A percentile compares a stretch with the other conserved stretches of the same genome.
Evolutionary conservation across 2,329 filamentous ascomycete genomes (phyloP).

Genomic region (Fusarium fracticaudum): DNA sequence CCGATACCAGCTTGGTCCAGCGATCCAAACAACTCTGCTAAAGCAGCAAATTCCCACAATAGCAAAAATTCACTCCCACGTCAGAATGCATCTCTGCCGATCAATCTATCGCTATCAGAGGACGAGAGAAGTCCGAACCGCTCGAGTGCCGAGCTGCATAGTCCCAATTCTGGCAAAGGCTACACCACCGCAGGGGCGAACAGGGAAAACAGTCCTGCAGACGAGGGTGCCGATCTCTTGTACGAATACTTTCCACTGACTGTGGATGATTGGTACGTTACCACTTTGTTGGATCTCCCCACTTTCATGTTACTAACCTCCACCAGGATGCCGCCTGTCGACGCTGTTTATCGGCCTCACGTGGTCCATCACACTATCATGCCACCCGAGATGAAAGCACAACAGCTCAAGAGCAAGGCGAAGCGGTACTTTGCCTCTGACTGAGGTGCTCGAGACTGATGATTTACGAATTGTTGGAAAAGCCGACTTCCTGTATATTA

Average conservation of each 20-base stretch:
- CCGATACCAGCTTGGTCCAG: conserved; percentile 63
- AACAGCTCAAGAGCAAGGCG: conserved; percentile 70
- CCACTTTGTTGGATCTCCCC: conserved; percentile 3
- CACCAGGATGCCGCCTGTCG: conserved; percentile 81
- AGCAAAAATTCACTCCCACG: conserved; percentile 38
- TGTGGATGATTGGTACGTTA: conserved; percentile 80
- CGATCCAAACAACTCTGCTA: conserved; percentile 45
- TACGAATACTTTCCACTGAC: conserved; percentile 96
- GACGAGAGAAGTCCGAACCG: conserved; percentile 68
- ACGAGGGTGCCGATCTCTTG: conserved; percentile 82
- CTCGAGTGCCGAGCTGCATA: conserved; percentile 60
- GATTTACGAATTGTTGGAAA: conserved; percentile 37
- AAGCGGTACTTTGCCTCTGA: conserved; percentile 80
- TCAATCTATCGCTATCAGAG: conserved; percentile 67
- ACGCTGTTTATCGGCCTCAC: conserved; percentile 90
- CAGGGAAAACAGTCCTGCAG: conserved; percentile 69
- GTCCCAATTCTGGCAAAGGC: conserved; percentile 59
- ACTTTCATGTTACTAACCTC: conserved; percentile 22
- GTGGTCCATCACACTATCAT: conserved; percentile 89
- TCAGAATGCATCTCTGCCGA: conserved; percentile 50
- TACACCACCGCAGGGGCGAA: conserved; percentile 48
- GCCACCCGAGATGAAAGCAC: conserved; percentile 75
- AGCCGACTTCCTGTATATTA: conserved; percentile 30
- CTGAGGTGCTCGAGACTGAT: conserved; percentile 41
- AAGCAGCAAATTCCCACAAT: conserved; percentile 27